Evolutionary conservation across 805 yeast species (phyloP).

Genomic region (Metschnikowia matae): DNA sequence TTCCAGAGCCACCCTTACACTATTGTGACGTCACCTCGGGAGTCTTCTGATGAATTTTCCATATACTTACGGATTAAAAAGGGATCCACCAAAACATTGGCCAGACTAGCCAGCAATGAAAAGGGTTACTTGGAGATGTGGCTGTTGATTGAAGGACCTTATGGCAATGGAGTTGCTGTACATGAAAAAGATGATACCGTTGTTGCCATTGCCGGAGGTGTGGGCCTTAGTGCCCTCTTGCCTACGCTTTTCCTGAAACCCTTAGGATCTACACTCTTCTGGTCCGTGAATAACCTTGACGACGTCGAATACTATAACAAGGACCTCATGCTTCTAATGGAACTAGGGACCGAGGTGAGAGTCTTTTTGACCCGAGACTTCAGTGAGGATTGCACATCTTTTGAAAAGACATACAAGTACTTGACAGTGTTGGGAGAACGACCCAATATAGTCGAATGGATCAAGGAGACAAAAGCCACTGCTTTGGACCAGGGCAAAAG

Average conservation of each 20-base stretch:
- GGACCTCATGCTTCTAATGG: slow-evolving; percentile 11
- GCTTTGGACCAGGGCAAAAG: slow-evolving; percentile 1
- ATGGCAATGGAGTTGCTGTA: slow-evolving; percentile 13
- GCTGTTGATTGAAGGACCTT: slow-evolving; percentile 20
- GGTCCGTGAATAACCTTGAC: slow-evolving; percentile 14
- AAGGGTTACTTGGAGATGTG: slow-evolving; percentile 14
- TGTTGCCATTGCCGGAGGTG: slow-evolving; percentile 18
- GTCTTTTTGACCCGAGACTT: slow-evolving; percentile 10
- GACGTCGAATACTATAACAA: slow-evolving; percentile 10
- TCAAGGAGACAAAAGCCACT: slow-evolving; percentile 8
- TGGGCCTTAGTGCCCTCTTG: slow-evolving; percentile 16
- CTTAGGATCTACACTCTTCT: slow-evolving; percentile 9
- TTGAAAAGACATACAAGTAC: slow-evolving; percentile 10
- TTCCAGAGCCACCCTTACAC: slow-evolving; percentile 19
- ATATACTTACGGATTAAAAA: slow-evolving; percentile 16
- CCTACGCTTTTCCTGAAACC: slow-evolving; percentile 11
- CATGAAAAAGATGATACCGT: slow-evolving; percentile 10
- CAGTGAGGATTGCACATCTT: slow-evolving; percentile 10
- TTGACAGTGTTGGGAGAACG: slow-evolving; percentile 11
- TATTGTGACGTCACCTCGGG: slow-evolving; percentile 14
- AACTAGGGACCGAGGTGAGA: slow-evolving; percentile 12
- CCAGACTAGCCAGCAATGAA: slow-evolving; percentile 12
- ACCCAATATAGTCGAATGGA: slow-evolving; percentile 11
- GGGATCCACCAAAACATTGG: slow-evolving; percentile 13
- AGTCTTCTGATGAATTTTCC: slow-evolving; percentile 9